These are phyloP conservation scores for Cardamine occulta DNA, from an alignment of 345 rosid genomes.

Conservation along the genomic window DNA sequence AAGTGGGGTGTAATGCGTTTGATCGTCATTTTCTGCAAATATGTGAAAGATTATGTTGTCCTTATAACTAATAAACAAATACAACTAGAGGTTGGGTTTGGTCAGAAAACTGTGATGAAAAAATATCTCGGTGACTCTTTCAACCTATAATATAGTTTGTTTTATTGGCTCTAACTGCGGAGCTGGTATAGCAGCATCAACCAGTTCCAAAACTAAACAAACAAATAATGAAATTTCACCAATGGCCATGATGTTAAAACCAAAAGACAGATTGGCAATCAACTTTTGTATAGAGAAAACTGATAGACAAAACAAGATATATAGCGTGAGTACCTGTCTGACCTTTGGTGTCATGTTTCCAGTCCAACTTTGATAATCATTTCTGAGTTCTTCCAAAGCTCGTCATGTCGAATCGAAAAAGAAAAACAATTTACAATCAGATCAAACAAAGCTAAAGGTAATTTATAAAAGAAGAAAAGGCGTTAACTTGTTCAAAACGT, in stretches of 20 bases:
- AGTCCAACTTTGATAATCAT: conserved; percentile 86
- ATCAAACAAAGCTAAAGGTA: too few species aligned
- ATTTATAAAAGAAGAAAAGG: too few species aligned
- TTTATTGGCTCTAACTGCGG: conserved; percentile 69
- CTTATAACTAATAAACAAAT: conserved; percentile 7
- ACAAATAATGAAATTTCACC: conserved; percentile 30
- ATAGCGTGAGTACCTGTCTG: background rate
- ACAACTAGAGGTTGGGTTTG: background rate
- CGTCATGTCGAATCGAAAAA: too few species aligned
- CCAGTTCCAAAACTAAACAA: conserved; percentile 77
- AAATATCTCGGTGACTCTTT: conserved; percentile 59
- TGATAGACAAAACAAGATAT: conserved; percentile 10
- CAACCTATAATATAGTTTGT: conserved; percentile 71
- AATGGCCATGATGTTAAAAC: conserved; percentile 22
- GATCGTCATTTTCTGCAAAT: conserved; percentile 63
- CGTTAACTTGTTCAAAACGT: too few species aligned
- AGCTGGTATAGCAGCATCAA: conserved; percentile 88
- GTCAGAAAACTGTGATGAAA: conserved; percentile 54
- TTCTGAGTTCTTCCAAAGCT: background rate
- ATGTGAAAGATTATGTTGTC: background rate
- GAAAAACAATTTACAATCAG: too few species aligned
- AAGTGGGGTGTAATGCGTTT: conserved; percentile 67
- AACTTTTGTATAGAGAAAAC: conserved; percentile 8
- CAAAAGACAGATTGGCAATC: conserved; percentile 15
- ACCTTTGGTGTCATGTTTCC: conserved; percentile 87